These are phyloP conservation scores for Alternaria solani DNA, from an alignment of 2,329 filamentous ascomycete species.

Conservation along the genomic window DNA sequence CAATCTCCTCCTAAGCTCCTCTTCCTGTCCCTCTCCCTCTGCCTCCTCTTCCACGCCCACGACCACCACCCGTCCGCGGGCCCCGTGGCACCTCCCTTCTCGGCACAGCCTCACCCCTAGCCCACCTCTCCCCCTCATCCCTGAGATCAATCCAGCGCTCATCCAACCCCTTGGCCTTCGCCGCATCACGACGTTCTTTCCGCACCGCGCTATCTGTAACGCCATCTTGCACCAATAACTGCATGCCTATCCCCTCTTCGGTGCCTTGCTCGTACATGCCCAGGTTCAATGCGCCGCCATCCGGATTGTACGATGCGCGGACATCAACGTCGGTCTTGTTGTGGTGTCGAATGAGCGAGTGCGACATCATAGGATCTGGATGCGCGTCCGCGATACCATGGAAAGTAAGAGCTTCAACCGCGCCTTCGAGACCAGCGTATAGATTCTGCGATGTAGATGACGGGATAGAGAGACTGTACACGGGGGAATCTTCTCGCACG, in stretches of 20 bases:
- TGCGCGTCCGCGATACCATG: conserved; percentile 52
- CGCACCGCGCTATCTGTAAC: conserved; percentile 36
- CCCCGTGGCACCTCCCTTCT: conserved; percentile 7
- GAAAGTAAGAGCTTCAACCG: conserved; percentile 55
- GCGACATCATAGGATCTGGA: conserved; percentile 53
- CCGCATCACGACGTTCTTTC: conserved; percentile 21
- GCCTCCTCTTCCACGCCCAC: conserved; percentile 20
- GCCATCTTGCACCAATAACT: conserved; percentile 51
- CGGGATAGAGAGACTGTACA: conserved; percentile 59
- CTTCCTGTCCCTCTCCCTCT: conserved; percentile 22
- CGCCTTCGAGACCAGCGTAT: conserved; percentile 59
- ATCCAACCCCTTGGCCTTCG: conserved; percentile 39
- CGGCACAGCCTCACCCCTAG: conserved; percentile 7
- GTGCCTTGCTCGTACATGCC: conserved; percentile 58
- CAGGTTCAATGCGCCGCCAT: conserved; percentile 51
- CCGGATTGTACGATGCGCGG: conserved; percentile 42
- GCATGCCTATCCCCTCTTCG: conserved; percentile 47
- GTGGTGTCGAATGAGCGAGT: conserved; percentile 23
- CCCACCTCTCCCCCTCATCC: conserved; percentile 35
- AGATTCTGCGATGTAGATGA: conserved; percentile 55
- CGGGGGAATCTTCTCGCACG: conserved; percentile 48
- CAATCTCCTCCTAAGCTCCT: background rate
- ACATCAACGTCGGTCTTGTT: conserved; percentile 32
- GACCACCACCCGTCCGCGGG: conserved; percentile 11
- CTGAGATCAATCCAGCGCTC: conserved; percentile 52